Conservation (phyloP, 2,329 filamentous ascomycete genomes). For the Penicillium sp. region DNA sequence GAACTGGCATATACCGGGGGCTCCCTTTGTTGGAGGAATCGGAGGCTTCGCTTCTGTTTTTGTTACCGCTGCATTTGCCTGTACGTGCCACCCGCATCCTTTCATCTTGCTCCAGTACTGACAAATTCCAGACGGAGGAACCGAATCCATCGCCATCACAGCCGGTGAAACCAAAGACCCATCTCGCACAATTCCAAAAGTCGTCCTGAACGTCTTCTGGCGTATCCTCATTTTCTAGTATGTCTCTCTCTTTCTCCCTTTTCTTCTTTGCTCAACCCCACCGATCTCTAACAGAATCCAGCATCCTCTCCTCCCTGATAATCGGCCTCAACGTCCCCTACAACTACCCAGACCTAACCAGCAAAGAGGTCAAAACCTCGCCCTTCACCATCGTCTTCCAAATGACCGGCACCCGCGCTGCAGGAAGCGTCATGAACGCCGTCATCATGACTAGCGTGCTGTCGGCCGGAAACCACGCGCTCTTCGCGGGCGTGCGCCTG, state of each 20-base stretch:
- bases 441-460: slow-evolving; percentile 65
- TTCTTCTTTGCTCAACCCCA: neutral
- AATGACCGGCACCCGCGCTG: slow-evolving; percentile 59
- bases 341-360: slow-evolving; percentile 52
- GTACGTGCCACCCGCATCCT: slow-evolving; percentile 32
- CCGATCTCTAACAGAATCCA: neutral
- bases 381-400: slow-evolving; percentile 68
- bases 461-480: slow-evolving; percentile 63
- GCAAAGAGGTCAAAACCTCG: slow-evolving; percentile 53
- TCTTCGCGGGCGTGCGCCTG: slow-evolving; percentile 62
- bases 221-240: slow-evolving; percentile 61
- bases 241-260: neutral
- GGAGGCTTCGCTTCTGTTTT: slow-evolving; percentile 70
- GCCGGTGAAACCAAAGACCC: slow-evolving; percentile 70
- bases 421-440: slow-evolving; percentile 65
- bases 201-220: slow-evolving; percentile 70
- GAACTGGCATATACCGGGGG: slow-evolving; percentile 63
- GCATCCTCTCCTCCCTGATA: slow-evolving; percentile 55
- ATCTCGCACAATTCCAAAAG: slow-evolving; percentile 63
- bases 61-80: slow-evolving; percentile 66
- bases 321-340: slow-evolving; percentile 67
- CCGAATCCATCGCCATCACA: slow-evolving; percentile 69
- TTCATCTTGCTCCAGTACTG: slow-evolving; percentile 2
- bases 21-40: slow-evolving; percentile 68
- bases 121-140: slow-evolving; percentile 54